Conservation (phyloP, 352 stramenopile species). For the Thalassiosira hispida region DNA sequence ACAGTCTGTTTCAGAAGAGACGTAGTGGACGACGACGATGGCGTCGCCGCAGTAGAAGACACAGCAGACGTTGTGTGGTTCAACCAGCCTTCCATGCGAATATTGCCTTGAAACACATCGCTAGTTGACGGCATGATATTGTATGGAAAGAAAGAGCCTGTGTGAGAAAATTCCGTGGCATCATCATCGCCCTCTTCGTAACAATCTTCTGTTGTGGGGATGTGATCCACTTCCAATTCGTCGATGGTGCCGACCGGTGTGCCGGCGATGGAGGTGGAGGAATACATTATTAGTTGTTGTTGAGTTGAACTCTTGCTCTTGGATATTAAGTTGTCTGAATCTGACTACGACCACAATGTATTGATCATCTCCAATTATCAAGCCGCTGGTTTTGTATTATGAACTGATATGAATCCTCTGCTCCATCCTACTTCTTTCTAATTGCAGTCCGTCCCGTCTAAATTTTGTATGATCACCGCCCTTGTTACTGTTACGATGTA, state of each 20-base stretch:
- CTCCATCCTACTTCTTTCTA: too few species aligned
- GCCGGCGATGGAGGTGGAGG: background rate
- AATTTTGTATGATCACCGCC: too few species aligned
- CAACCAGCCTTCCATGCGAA: constrained; percentile 42
- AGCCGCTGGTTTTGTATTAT: too few species aligned
- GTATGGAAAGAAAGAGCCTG: background rate
- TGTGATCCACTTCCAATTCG: constrained; percentile 6
- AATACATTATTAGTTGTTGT: too few species aligned
- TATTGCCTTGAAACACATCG: background rate
- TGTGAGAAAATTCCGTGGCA: constrained; percentile 13
- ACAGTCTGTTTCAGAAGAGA: constrained; percentile 28
- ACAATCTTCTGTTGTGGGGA: background rate
- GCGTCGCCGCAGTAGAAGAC: background rate
- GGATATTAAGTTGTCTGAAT: too few species aligned
- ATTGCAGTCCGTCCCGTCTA: too few species aligned
- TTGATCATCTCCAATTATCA: too few species aligned
- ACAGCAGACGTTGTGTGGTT: constrained; percentile 26
- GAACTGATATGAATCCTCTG: too few species aligned
- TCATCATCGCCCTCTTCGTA: constrained; percentile 23
- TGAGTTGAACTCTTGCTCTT: too few species aligned
- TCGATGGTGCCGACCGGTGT: constrained; percentile 3
- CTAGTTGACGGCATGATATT: background rate
- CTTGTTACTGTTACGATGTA: too few species aligned
- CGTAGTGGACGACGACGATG: background rate
- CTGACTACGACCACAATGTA: too few species aligned